Conservation (phyloP, 257 asterid species). For the Ligustrum vulgare region DNA sequence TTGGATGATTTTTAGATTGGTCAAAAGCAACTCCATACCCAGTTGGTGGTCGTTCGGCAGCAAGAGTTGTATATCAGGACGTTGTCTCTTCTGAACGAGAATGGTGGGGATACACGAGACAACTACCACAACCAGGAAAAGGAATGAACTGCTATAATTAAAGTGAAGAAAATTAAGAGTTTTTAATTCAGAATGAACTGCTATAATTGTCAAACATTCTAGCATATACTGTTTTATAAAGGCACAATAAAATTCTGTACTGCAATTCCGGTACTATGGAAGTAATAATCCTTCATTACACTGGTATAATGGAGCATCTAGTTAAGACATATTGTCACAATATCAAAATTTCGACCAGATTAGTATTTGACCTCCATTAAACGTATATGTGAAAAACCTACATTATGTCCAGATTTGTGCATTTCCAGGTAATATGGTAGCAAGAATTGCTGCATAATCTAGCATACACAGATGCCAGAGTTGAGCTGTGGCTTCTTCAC, state of each 20-base stretch:
- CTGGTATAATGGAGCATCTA: neutral
- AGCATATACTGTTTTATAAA: neutral
- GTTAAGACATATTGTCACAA: neutral
- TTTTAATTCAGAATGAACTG: neutral
- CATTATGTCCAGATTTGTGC: neutral
- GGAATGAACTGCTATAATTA: neutral
- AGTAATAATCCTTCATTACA: neutral
- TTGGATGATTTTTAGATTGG: constrained; percentile 3
- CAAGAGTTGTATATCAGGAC: neutral
- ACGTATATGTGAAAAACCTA: neutral
- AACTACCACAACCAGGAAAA: neutral
- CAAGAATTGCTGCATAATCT: constrained; percentile 3
- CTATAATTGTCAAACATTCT: neutral
- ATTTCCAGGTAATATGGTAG: neutral
- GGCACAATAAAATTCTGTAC: neutral
- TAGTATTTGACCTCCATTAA: neutral
- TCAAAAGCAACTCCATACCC: neutral
- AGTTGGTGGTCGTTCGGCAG: neutral
- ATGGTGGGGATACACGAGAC: neutral
- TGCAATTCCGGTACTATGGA: neutral
- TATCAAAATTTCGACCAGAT: too few relatives aligned
- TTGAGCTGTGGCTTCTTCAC: constrained; percentile 6
- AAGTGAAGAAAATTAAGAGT: neutral
- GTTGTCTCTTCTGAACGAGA: constrained; percentile 5
- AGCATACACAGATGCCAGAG: constrained; percentile 23